These are phyloP conservation scores for Penicillium sp. DNA, from an alignment of 2,329 filamentous ascomycete species.

Conservation along the genomic window DNA sequence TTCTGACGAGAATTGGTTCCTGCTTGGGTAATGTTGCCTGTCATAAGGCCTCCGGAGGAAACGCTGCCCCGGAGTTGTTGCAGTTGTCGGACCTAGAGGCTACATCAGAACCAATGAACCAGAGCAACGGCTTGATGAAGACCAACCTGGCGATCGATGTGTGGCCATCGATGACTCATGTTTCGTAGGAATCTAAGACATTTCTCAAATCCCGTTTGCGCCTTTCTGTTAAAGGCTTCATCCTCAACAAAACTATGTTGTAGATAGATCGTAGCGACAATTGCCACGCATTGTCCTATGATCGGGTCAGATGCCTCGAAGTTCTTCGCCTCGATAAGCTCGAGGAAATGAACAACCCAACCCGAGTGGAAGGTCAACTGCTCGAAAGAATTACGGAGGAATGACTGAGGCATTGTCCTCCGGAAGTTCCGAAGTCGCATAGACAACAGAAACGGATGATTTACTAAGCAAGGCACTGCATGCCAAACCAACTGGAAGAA, in stretches of 20 bases:
- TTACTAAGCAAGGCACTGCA: slow-evolving; percentile 49
- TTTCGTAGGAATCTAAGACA: slow-evolving; percentile 39
- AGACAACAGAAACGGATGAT: slow-evolving; percentile 51
- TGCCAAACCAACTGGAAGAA: slow-evolving; percentile 50
- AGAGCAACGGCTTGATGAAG: neutral
- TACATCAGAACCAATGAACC: neutral
- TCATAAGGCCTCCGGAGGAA: slow-evolving; percentile 18
- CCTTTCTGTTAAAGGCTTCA: slow-evolving; percentile 32
- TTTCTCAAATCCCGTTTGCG: slow-evolving; percentile 39
- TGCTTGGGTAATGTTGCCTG: neutral
- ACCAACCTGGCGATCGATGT: slow-evolving; percentile 24
- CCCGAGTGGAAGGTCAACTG: slow-evolving; percentile 46
- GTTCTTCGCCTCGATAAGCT: slow-evolving; percentile 40
- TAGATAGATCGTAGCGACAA: slow-evolving; percentile 51
- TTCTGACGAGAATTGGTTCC: slow-evolving; percentile 8
- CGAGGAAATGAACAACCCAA: slow-evolving; percentile 51
- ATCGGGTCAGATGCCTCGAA: slow-evolving; percentile 47
- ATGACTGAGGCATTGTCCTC: slow-evolving; percentile 50
- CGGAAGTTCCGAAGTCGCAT: slow-evolving; percentile 49
- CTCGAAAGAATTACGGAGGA: slow-evolving; percentile 51
- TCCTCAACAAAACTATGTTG: slow-evolving; percentile 50
- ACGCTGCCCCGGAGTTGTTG: slow-evolving; percentile 36
- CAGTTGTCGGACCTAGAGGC: slow-evolving; percentile 21
- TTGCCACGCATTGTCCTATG: slow-evolving; percentile 46
- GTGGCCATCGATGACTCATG: slow-evolving; percentile 39